Percentiles rank a stretch among this genome's conserved stretches.
These are phyloP conservation scores for Ascocoryne sarcoides DNA, from an alignment of 2,329 filamentous ascomycete species.

Conservation along the genomic window DNA sequence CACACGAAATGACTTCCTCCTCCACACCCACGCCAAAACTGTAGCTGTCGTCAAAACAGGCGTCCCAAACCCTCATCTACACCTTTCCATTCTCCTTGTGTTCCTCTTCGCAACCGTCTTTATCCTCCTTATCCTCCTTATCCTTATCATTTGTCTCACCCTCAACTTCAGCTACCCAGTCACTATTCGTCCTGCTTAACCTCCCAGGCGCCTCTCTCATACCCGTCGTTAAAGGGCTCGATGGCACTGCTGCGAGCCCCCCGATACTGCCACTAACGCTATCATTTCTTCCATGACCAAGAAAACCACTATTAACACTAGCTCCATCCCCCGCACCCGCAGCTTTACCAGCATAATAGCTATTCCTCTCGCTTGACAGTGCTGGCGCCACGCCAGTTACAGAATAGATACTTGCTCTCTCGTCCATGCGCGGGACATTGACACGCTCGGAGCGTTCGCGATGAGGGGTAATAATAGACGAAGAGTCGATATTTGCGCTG, in stretches of 20 bases:
- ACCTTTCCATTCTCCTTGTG: too few species aligned
- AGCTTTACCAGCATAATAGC: slow-evolving; percentile 58
- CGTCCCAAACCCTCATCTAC: too few species aligned
- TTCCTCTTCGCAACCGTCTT: too few species aligned
- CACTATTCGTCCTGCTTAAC: too few species aligned
- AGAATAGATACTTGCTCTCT: slow-evolving; percentile 77
- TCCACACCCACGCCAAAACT: too few species aligned
- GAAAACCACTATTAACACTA: slow-evolving; percentile 67
- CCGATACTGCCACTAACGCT: slow-evolving; percentile 72
- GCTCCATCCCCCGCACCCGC: slow-evolving; percentile 54
- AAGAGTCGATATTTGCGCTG: slow-evolving; percentile 58
- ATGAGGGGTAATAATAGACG: slow-evolving; percentile 46
- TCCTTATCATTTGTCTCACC: too few species aligned
- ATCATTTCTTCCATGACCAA: slow-evolving; percentile 72
- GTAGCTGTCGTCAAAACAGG: too few species aligned
- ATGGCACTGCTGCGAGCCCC: slow-evolving; percentile 35
- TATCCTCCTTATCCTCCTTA: too few species aligned
- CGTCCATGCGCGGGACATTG: slow-evolving; percentile 36
- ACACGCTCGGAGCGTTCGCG: slow-evolving; percentile 39
- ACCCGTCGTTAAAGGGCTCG: slow-evolving; percentile 57
- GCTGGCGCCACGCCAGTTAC: slow-evolving; percentile 58
- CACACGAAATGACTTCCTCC: too few species aligned
- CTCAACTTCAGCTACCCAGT: too few species aligned
- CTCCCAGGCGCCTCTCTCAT: too few species aligned
- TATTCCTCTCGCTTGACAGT: slow-evolving; percentile 68